phyloP scores from a whole-genome alignment of 495 filamentous ascomycete genomes.

The Terfezia claveryi region DNA sequence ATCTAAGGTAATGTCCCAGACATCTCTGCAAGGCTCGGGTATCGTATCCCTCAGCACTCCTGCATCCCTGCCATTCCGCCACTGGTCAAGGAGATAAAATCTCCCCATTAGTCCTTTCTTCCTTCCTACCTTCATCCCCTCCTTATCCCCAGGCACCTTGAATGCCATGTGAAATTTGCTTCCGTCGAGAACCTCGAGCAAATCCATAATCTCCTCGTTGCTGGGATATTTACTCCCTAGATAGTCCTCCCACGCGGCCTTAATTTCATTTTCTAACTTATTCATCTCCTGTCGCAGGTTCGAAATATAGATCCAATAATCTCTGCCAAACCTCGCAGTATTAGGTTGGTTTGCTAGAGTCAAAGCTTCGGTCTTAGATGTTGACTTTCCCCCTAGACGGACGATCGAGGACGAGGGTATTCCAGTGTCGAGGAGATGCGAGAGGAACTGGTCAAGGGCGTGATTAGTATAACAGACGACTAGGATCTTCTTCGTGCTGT shows the following conservation, averaged over 20 bases:
- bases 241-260: not conserved
- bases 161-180: slow-evolving; percentile 36
- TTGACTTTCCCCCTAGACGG: slow-evolving; percentile 43
- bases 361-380: slow-evolving; percentile 26
- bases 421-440: slow-evolving; percentile 37
- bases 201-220: slow-evolving; percentile 29
- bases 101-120: slow-evolving; percentile 20
- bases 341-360: slow-evolving; percentile 1
- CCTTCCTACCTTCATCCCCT: slow-evolving; percentile 29
- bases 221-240: not conserved
- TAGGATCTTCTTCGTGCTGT: slow-evolving; percentile 32
- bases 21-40: slow-evolving; percentile 4
- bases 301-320: not conserved
- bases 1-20: slow-evolving; percentile 33
- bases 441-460: slow-evolving; percentile 48
- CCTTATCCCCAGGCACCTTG: slow-evolving; percentile 22
- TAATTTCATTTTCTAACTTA: not conserved
- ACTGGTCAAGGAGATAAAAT: slow-evolving; percentile 35
- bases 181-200: slow-evolving; percentile 38
- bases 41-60: slow-evolving; percentile 23
- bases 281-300: not conserved
- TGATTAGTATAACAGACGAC: slow-evolving; percentile 44
- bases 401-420: slow-evolving; percentile 35
- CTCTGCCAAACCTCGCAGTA: not conserved
- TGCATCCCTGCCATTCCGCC: slow-evolving; percentile 29